Evolutionary conservation across 768 basidiomycete genomes (phyloP), one percentile per base, ranked within the genome.

Genomic region (Tylopilus sp.): DNA sequence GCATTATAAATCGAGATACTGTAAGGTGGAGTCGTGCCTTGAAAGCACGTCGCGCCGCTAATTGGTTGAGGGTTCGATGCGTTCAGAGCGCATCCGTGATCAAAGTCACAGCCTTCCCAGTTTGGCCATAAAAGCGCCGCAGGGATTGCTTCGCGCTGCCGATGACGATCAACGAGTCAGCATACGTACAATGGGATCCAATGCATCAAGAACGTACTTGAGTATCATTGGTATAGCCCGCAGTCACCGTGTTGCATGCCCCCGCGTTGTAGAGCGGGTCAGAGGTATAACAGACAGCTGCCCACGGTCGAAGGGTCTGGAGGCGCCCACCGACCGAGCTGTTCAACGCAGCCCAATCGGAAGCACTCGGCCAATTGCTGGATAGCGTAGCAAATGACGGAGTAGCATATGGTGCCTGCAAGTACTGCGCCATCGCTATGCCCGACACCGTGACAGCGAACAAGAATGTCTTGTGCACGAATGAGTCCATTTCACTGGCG

Each of bases 101-200:
- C 43, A 15, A 49, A 65, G 11, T 48, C 38, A 31, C 63, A 64
- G 1, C 53, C 22, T 33, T 65, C 63, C 57, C 57, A 65, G 47
- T 64, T 64, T 11, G 53, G 0, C 63, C 55, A 64, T 15, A 64
- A 38, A 13, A 65, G 55, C 4, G 63, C 60, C 0, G 60, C 22
- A 2, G 63, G 30, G 11, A 41, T 38, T 5, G 47, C 50, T 54
- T 57, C 63, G 22, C 63, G 63, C 63, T 64, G n/a, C n/a, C n/a
- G n/a, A n/a, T n/a, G n/a, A n/a, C n/a, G 39, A 44, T 48, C 20
- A 41, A 31, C 21, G 20, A 26, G 18, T 4, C 4, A 36, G 31
- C 9, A 25, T n/a, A n/a, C n/a, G 3, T n/a, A 8, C n/a, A 13
- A 9, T 9, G 9, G 11, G 3, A 39, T 17, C 9, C 22, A 26